Conservation (phyloP, 2,329 filamentous ascomycete species). For the Aspergillus fumigatus region DNA sequence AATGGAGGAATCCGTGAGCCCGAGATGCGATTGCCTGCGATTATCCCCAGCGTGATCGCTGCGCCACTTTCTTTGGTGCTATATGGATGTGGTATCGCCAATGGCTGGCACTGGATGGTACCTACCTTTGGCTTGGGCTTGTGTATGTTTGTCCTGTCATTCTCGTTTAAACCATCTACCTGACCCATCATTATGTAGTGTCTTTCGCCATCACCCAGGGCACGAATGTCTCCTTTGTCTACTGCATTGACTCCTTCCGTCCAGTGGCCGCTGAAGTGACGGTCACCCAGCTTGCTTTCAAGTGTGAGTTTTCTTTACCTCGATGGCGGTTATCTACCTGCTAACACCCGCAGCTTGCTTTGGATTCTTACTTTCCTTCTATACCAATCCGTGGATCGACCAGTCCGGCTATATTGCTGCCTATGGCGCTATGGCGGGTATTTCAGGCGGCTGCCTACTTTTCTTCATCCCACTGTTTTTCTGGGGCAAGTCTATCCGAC, state of each 20-base stretch:
- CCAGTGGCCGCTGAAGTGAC: conserved; percentile 55
- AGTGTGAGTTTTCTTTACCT: conserved; percentile 27
- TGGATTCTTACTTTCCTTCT: conserved; percentile 57
- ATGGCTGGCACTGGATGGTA: conserved; percentile 38
- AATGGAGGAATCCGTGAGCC: conserved; percentile 31
- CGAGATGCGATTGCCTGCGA: conserved; percentile 28
- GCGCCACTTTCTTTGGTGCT: background rate
- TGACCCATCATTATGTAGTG: background rate
- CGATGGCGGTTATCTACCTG: background rate
- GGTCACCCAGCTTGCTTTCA: conserved; percentile 52
- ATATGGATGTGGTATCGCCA: conserved; percentile 1
- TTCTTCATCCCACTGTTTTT: conserved; percentile 48
- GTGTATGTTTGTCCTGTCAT: background rate
- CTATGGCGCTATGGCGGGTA: conserved; percentile 56
- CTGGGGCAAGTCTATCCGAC: conserved; percentile 48
- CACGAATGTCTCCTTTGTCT: conserved; percentile 54
- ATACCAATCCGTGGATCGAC: conserved; percentile 56
- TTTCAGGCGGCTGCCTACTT: conserved; percentile 42
- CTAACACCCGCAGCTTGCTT: conserved; percentile 37
- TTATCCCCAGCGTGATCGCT: background rate
- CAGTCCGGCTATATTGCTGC: conserved; percentile 48
- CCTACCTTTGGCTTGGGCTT: conserved; percentile 50
- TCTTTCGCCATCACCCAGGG: conserved; percentile 52
- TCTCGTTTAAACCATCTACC: background rate
- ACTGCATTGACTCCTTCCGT: conserved; percentile 55